phyloP scores from a whole-genome alignment of 2,329 filamentous ascomycete species.

The Thielaviopsis populi region DNA sequence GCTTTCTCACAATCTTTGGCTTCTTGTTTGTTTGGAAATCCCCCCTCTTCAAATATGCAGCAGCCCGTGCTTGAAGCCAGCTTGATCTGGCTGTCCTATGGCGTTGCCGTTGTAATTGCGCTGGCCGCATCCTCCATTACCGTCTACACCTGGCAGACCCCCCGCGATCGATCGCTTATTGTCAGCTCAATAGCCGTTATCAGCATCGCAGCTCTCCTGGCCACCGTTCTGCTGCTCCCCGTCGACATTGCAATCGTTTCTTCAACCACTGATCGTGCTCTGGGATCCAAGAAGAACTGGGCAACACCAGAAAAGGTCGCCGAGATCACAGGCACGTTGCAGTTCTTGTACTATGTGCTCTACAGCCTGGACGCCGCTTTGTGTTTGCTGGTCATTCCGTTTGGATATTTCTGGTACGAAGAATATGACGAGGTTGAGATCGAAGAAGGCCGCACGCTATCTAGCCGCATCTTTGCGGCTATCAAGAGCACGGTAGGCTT shows the following conservation, averaged over 20 bases:
- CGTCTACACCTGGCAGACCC: constrained; percentile 81
- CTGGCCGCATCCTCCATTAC: constrained; percentile 68
- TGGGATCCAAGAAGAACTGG: constrained; percentile 86
- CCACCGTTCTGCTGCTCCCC: constrained; percentile 80
- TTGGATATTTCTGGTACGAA: constrained; percentile 96
- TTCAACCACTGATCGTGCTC: constrained; percentile 59
- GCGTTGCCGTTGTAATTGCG: constrained; percentile 61
- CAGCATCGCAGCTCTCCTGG: constrained; percentile 73
- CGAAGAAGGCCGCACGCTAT: constrained; percentile 59
- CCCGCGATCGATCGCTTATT: constrained; percentile 66
- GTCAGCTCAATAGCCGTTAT: constrained; percentile 77
- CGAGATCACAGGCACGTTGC: constrained; percentile 63
- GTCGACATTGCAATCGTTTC: constrained; percentile 93
- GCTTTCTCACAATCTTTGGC: not conserved
- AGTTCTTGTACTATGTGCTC: constrained; percentile 79
- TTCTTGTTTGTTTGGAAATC: not conserved
- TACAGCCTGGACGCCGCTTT: constrained; percentile 86
- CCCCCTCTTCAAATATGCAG: constrained; percentile 1
- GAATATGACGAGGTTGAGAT: constrained; percentile 87
- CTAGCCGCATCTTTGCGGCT: constrained; percentile 62
- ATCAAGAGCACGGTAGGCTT: constrained; percentile 85
- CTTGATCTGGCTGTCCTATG: constrained; percentile 91
- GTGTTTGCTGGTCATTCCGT: constrained; percentile 79
- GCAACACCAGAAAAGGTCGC: constrained; percentile 69
- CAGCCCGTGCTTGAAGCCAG: constrained; percentile 40